phyloP scores from a whole-genome alignment of 306 rosid genomes.

The Cicer yamashitae region DNA sequence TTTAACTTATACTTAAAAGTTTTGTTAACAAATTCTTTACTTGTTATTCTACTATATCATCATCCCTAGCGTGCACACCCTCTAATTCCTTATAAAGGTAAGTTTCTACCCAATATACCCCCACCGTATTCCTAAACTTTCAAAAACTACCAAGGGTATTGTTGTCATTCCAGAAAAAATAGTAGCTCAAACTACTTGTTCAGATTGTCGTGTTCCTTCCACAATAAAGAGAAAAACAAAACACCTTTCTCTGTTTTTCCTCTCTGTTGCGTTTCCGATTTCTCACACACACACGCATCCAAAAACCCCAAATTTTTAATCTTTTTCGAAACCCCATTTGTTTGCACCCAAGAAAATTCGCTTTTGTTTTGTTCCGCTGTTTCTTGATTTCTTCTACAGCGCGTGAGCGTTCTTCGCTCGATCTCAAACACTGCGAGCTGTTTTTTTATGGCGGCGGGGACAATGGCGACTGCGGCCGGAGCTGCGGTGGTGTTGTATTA shows the following conservation, averaged over 20 bases:
- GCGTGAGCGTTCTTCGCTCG: background rate
- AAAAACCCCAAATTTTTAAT: slow-evolving; percentile 2
- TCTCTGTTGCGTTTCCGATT: slow-evolving; percentile 39
- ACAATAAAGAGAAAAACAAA: slow-evolving; percentile 21
- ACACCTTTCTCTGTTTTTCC: slow-evolving; percentile 24
- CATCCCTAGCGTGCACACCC: slow-evolving; percentile 50
- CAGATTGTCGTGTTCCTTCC: slow-evolving; percentile 37
- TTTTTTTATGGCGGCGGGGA: slow-evolving; percentile 79
- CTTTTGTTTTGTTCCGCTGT: slow-evolving; percentile 9
- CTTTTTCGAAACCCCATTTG: slow-evolving; percentile 4
- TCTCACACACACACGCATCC: background rate
- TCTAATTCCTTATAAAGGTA: background rate
- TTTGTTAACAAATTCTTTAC: slow-evolving; percentile 5
- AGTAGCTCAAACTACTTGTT: slow-evolving; percentile 15
- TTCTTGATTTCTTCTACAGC: slow-evolving; percentile 1
- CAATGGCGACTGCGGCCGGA: slow-evolving; percentile 96
- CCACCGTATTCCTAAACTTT: background rate
- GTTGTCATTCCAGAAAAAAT: background rate
- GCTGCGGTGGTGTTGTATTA: slow-evolving; percentile 77
- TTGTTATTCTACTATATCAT: slow-evolving; percentile 29
- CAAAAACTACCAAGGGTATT: slow-evolving; percentile 13
- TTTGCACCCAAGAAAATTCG: background rate
- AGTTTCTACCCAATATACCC: background rate
- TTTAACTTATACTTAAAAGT: background rate
- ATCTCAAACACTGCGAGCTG: background rate